Evolutionary conservation across 1,284 basidiomycete genomes (phyloP).

Genomic region (Singerocomus rubriflavus): DNA sequence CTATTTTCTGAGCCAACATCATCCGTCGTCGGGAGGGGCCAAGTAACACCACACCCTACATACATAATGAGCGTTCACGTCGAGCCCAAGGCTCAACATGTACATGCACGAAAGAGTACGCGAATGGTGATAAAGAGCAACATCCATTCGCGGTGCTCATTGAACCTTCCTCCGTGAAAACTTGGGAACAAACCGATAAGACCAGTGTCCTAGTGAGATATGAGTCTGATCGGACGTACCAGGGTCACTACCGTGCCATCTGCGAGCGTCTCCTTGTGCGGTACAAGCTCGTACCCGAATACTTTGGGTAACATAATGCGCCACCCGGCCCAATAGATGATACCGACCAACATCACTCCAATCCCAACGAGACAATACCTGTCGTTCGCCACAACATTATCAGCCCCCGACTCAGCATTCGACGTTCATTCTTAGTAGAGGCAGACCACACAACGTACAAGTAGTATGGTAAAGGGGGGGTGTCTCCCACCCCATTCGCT

Average conservation of each 20-base stretch:
- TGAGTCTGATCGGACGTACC: constrained; percentile 35
- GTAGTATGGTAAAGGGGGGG: constrained; percentile 59
- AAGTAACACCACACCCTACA: too few relatives aligned
- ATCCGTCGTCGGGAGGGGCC: too few relatives aligned
- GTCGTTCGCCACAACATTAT: not conserved
- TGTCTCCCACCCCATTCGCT: constrained; percentile 52
- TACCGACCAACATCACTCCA: constrained; percentile 43
- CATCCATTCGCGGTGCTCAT: not conserved
- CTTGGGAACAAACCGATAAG: not conserved
- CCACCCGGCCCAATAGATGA: constrained; percentile 57
- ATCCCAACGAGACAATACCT: constrained; percentile 59
- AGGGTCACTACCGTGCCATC: constrained; percentile 58
- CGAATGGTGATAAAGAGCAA: too few relatives aligned
- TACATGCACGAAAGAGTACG: too few relatives aligned
- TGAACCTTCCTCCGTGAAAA: constrained; percentile 21
- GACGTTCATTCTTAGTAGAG: not conserved
- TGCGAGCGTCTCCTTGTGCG: constrained; percentile 44
- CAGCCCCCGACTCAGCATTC: not conserved
- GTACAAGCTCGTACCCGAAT: constrained; percentile 48
- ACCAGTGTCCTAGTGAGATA: not conserved
- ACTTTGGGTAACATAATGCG: constrained; percentile 46
- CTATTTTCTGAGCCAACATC: too few relatives aligned
- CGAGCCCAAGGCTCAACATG: too few relatives aligned
- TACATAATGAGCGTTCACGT: too few relatives aligned
- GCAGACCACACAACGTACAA: constrained; percentile 35